phyloP scores from a whole-genome alignment of 2,329 filamentous ascomycete genomes.

The Didymellaceae sp. region DNA sequence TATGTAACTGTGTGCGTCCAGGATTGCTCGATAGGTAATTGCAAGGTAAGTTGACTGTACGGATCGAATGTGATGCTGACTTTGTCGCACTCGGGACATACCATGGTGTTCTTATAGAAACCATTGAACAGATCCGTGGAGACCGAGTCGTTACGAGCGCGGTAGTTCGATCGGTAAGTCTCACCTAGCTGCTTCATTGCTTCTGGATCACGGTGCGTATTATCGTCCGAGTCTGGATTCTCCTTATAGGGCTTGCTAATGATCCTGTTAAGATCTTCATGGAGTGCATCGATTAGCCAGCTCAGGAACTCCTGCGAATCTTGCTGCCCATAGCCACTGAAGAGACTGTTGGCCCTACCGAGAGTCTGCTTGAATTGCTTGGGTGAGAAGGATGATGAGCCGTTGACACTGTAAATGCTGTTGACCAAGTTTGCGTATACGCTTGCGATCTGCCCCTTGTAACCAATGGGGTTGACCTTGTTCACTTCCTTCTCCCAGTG shows the following conservation, averaged over 20 bases:
- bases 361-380: constrained; percentile 82
- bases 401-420: constrained; percentile 76
- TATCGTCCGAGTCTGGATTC: constrained; percentile 96
- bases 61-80: constrained; percentile 99
- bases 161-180: constrained; percentile 89
- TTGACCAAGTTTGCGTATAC: constrained; percentile 78
- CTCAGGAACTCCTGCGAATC: constrained; percentile 97
- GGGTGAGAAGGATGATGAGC: constrained; percentile 74
- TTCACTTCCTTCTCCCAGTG: constrained; percentile 84
- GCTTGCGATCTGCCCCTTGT: constrained; percentile 84
- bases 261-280: constrained; percentile 93
- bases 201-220: constrained; percentile 83
- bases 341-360: constrained; percentile 80
- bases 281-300: constrained; percentile 90
- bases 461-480: constrained; percentile 80
- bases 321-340: constrained; percentile 94
- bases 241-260: constrained; percentile 97
- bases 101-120: constrained; percentile 97
- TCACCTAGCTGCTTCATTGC: constrained; percentile 86
- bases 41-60: constrained; percentile 92
- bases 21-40: constrained; percentile 83
- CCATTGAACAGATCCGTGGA: constrained; percentile 95
- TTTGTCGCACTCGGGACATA: constrained; percentile 89
- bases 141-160: constrained; percentile 90
- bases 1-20: constrained; percentile 79